Percentiles rank a stretch among this genome's conserved stretches.
Evolutionary conservation across 345 rosid genomes (phyloP).

Genomic region (Angophora floribunda): DNA sequence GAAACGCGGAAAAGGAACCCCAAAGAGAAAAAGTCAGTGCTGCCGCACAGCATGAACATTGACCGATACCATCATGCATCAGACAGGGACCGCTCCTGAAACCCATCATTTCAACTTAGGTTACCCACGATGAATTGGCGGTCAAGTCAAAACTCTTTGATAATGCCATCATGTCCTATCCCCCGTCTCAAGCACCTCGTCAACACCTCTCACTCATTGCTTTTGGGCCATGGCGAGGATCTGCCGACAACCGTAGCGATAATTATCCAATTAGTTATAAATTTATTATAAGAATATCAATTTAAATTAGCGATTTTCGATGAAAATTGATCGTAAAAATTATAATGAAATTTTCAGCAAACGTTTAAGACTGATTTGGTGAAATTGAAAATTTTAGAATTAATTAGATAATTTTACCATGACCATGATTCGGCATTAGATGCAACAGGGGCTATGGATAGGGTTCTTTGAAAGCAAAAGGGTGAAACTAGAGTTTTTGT

Average conservation of each 20-base stretch:
- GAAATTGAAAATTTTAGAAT: neutral
- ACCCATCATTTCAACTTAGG: neutral
- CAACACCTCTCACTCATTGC: neutral
- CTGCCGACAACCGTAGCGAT: neutral
- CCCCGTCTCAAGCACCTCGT: neutral
- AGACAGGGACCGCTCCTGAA: neutral
- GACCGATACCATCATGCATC: neutral
- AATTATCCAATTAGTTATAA: neutral
- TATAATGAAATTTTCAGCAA: neutral
- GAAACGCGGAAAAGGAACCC: neutral
- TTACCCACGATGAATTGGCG: neutral
- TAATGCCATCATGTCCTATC: neutral
- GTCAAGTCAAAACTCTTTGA: neutral
- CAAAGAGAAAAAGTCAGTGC: neutral
- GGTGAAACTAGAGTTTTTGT: neutral
- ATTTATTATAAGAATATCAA: neutral
- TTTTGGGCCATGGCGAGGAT: neutral
- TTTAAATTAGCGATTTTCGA: rapidly evolving
- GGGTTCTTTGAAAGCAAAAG: neutral
- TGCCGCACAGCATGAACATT: neutral
- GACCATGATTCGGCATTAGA: neutral
- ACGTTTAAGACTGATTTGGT: no score
- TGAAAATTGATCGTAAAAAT: rapidly evolving
- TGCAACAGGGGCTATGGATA: neutral
- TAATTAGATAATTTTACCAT: neutral